Evolutionary conservation across 2,329 filamentous ascomycete genomes (phyloP).

Genomic region (Epichloe amarillans): DNA sequence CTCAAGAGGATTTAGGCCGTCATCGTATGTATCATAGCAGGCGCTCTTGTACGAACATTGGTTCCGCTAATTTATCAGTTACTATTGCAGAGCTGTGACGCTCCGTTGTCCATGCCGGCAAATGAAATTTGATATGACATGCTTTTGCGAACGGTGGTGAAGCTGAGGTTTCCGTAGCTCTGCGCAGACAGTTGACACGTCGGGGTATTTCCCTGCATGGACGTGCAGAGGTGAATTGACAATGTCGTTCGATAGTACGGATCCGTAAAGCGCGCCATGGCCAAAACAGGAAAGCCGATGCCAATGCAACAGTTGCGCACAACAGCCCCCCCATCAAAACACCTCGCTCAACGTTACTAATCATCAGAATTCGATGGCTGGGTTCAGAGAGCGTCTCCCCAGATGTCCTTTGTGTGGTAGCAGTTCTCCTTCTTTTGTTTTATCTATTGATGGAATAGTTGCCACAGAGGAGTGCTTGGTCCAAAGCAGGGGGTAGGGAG

Average conservation of each 20-base stretch:
- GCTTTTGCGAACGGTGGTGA: not conserved
- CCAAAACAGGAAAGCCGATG: constrained; percentile 3
- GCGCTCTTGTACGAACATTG: no score
- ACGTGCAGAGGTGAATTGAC: not conserved
- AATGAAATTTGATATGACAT: not conserved
- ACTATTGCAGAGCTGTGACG: no score
- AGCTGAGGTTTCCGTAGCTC: not conserved
- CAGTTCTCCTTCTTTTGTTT: no score
- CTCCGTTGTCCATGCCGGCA: no score
- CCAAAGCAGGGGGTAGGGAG: not conserved
- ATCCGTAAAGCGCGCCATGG: not conserved
- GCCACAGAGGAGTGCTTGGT: not conserved
- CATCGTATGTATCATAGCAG: no score
- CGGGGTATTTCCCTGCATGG: not conserved
- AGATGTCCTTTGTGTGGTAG: not conserved
- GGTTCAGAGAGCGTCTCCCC: not conserved
- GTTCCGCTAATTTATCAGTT: no score
- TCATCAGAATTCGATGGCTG: not conserved
- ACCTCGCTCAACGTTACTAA: not conserved
- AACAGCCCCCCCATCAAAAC: not conserved
- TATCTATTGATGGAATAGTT: no score
- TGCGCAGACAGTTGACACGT: not conserved
- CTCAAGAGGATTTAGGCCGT: no score
- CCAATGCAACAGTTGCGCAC: not conserved
- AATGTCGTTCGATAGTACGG: not conserved